Evolutionary conservation across 78 protist genomes (phyloP).

Genomic region (Salpingoeca rosetta): DNA sequence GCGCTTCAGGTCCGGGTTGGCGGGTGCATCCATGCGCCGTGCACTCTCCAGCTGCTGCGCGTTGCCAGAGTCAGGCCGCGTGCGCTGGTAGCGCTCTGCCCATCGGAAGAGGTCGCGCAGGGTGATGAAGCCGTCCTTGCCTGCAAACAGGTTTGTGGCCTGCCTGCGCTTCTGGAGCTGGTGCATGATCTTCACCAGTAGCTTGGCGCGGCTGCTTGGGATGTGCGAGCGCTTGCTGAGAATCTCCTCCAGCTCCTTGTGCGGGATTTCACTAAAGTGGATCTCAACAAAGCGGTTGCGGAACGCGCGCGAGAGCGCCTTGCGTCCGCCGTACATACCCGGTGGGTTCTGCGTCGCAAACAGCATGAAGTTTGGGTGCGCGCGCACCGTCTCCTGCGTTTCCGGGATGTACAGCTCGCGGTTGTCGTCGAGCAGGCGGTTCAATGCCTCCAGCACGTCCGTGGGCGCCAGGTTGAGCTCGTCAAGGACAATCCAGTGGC

Average conservation of each 20-base stretch:
- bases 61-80: no score
- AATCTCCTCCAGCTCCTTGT: constrained; percentile 75
- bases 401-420: constrained; percentile 96
- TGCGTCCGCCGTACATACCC: constrained; percentile 99
- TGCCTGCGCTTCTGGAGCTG: constrained; percentile 40
- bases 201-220: constrained; percentile 59
- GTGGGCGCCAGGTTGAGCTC: constrained; percentile 99
- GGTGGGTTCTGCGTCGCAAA: constrained; percentile 99
- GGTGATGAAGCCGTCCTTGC: constrained; percentile 91
- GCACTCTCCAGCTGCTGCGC: constrained; percentile 14
- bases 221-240: constrained; percentile 69
- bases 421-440: constrained; percentile 98
- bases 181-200: constrained; percentile 36
- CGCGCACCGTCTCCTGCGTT: constrained; percentile 79
- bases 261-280: constrained; percentile 90
- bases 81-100: constrained; percentile 81
- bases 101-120: constrained; percentile 98
- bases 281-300: constrained; percentile 92
- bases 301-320: constrained; percentile 89
- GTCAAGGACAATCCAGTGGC: constrained; percentile 98
- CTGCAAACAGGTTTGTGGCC: constrained; percentile 22
- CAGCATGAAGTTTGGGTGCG: constrained; percentile 93
- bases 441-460: constrained; percentile 98
- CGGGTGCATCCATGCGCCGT: not conserved
- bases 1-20: not conserved